phyloP scores from a whole-genome alignment of 2,329 filamentous ascomycete genomes.

The Emergomyces orientalis region DNA sequence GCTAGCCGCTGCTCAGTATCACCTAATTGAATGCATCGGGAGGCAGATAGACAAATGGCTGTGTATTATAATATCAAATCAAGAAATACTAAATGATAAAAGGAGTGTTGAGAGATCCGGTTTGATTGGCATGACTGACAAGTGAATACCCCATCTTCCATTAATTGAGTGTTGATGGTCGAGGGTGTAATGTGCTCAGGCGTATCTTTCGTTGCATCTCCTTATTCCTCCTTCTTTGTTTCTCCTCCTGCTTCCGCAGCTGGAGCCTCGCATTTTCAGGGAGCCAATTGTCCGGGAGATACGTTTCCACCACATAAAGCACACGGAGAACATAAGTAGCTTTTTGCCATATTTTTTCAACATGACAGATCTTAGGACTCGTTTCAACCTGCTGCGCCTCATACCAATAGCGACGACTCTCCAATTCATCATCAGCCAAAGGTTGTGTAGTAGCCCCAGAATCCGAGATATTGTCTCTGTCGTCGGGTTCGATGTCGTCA shows the following conservation, averaged over 20 bases:
- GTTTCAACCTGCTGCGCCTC: slow-evolving; percentile 1
- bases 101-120: background rate
- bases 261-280: background rate
- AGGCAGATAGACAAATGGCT: background rate
- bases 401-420: background rate
- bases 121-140: too few relatives aligned
- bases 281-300: background rate
- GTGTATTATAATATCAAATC: background rate
- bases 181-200: background rate
- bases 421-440: background rate
- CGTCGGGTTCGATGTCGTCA: background rate
- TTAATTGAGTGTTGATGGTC: too few relatives aligned
- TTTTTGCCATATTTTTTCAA: background rate
- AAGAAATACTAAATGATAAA: background rate
- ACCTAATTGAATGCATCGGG: background rate
- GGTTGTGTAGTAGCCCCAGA: background rate
- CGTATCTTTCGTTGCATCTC: background rate
- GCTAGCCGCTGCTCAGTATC: background rate
- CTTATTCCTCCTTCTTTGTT: background rate
- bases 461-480: background rate
- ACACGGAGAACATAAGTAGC: background rate
- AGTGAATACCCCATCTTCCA: background rate
- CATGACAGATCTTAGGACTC: background rate
- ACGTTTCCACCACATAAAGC: too few relatives aligned
- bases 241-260: background rate